Evolutionary conservation across 1,139 yeast species (phyloP).

Genomic region (Blastobotrys capitulatus): DNA sequence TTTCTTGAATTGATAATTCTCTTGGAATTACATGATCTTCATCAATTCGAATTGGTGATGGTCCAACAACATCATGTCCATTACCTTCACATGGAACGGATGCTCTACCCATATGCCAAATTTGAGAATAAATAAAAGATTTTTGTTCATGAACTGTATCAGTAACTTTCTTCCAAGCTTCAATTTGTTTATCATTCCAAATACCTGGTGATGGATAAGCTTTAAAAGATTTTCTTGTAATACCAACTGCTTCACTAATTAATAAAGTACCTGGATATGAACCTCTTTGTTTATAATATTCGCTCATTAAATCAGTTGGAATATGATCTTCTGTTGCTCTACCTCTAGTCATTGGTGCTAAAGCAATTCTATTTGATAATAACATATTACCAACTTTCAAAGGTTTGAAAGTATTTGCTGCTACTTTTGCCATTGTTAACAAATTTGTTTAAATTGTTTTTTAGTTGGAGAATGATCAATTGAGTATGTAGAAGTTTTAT

Average conservation of each 20-base stretch:
- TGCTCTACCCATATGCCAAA: constrained; percentile 58
- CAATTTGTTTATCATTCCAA: constrained; percentile 43
- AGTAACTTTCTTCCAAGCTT: constrained; percentile 47
- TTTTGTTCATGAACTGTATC: constrained; percentile 50
- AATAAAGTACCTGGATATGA: constrained; percentile 45
- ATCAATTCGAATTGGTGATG: neutral
- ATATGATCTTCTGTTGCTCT: constrained; percentile 33
- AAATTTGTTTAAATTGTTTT: too few species aligned
- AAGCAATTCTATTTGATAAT: constrained; percentile 39
- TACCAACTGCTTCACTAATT: constrained; percentile 40
- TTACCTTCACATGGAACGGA: constrained; percentile 13
- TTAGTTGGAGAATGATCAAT: too few species aligned
- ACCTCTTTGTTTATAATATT: constrained; percentile 51
- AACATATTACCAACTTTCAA: constrained; percentile 26
- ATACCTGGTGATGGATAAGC: constrained; percentile 48
- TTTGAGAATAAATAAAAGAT: constrained; percentile 48
- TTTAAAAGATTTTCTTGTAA: constrained; percentile 36
- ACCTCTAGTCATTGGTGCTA: constrained; percentile 50
- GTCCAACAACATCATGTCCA: neutral
- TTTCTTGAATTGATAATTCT: constrained; percentile 39
- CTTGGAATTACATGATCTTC: neutral
- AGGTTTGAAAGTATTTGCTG: constrained; percentile 20
- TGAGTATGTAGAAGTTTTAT: too few species aligned
- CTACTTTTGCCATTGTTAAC: too few species aligned
- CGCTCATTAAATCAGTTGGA: constrained; percentile 43